Evolutionary conservation across 192 early-diverging fungal genomes (phyloP).

Genomic region (Glomus cerebriforme): DNA sequence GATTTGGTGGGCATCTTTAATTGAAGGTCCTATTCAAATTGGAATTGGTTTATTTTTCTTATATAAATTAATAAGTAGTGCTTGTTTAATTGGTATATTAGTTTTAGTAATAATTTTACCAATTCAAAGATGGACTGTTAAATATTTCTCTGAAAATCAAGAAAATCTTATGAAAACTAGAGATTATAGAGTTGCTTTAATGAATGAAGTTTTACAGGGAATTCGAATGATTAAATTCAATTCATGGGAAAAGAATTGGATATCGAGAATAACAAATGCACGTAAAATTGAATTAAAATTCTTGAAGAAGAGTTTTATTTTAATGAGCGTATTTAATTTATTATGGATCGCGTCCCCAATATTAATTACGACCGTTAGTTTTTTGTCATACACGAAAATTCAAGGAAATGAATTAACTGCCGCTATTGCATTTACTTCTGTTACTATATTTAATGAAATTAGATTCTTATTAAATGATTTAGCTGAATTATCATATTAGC

Average conservation of each 20-base stretch:
- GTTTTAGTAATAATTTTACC: constrained; percentile 51
- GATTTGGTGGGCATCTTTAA: constrained; percentile 53
- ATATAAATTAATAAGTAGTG: constrained; percentile 72
- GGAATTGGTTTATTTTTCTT: constrained; percentile 67
- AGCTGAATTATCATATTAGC: constrained; percentile 56
- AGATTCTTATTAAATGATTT: constrained; percentile 63
- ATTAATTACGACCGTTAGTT: constrained; percentile 59
- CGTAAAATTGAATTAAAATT: constrained; percentile 42
- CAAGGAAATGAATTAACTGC: constrained; percentile 46
- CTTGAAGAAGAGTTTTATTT: constrained; percentile 33
- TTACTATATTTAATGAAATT: constrained; percentile 71
- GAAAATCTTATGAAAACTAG: constrained; percentile 61
- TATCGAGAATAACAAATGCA: constrained; percentile 47
- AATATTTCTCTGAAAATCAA: constrained; percentile 48
- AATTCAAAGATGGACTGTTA: constrained; percentile 15
- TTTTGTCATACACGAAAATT: constrained; percentile 61
- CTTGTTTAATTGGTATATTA: constrained; percentile 37
- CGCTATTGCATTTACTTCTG: constrained; percentile 56
- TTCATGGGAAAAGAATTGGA: constrained; percentile 76
- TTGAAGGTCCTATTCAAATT: constrained; percentile 62
- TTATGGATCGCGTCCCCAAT: constrained; percentile 63
- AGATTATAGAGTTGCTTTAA: constrained; percentile 61
- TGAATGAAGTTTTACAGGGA: constrained; percentile 76
- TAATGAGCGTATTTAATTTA: constrained; percentile 38
- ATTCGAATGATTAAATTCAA: constrained; percentile 94